Evolutionary conservation across 257 asterid species (phyloP).

Genomic region (Solanum pennellii): DNA sequence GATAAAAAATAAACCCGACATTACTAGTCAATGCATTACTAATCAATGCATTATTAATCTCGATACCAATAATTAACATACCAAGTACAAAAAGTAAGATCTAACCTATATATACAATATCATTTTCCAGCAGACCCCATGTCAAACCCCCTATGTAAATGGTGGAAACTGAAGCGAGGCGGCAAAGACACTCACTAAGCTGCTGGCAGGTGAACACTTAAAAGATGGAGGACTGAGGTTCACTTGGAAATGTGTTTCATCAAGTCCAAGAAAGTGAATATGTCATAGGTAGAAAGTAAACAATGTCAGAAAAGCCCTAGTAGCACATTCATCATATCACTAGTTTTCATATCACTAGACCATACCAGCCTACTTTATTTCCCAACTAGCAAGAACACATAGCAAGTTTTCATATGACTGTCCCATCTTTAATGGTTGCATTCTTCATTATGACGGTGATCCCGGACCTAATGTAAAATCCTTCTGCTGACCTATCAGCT

Average conservation of each 20-base stretch:
- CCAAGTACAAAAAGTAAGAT: not conserved
- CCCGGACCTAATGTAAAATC: slow-evolving; percentile 82
- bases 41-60: too few species aligned
- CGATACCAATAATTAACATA: not conserved
- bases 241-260: not conserved
- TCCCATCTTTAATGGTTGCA: slow-evolving; percentile 74
- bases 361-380: not conserved
- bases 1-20: not conserved
- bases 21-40: not conserved
- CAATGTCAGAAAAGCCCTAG: not conserved
- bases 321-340: not conserved
- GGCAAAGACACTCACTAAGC: not conserved
- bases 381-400: slow-evolving; percentile 1
- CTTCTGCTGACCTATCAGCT: slow-evolving; percentile 64
- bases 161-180: not conserved
- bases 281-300: not conserved
- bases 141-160: not conserved
- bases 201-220: not conserved
- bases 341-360: not conserved
- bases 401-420: slow-evolving; percentile 39
- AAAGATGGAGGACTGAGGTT: not conserved
- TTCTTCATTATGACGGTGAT: slow-evolving; percentile 74
- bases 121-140: not conserved
- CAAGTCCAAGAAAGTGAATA: not conserved
- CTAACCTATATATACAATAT: not conserved